These are phyloP conservation scores for Plasmodium chabaudi DNA, from an alignment of 169 alveolate species.

Conservation along the genomic window DNA sequence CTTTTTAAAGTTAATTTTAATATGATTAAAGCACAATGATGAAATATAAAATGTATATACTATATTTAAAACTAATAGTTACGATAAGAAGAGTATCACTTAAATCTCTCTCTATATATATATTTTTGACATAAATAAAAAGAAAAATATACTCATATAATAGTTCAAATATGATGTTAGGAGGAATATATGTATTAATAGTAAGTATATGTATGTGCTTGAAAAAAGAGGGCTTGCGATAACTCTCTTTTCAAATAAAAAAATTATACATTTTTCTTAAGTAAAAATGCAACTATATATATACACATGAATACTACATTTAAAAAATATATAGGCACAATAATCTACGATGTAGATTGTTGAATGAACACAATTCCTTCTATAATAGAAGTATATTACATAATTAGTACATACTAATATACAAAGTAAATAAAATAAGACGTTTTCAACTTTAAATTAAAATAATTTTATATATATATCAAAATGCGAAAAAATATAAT, in stretches of 20 bases:
- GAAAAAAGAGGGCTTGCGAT: constrained; percentile 4
- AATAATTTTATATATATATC: too few relatives aligned
- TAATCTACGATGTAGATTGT: constrained; percentile 9
- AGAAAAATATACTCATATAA: too few relatives aligned
- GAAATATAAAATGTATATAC: constrained; percentile 5
- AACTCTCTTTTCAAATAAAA: constrained; percentile 16
- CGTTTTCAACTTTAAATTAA: too few relatives aligned
- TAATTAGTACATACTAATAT: constrained; percentile 26
- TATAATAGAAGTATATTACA: constrained; percentile 4
- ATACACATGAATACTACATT: not conserved
- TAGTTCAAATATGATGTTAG: too few relatives aligned
- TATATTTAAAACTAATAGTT: constrained; percentile 12
- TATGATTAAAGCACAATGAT: constrained; percentile 16
- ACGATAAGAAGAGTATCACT: constrained; percentile 8
- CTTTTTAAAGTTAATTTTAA: constrained; percentile 3
- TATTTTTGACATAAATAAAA: constrained; percentile 18
- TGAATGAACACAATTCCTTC: constrained; percentile 10
- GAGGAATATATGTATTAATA: too few relatives aligned
- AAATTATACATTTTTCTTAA: constrained; percentile 5
- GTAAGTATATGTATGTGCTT: not conserved
- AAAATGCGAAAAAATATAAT: not conserved
- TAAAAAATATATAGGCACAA: constrained; percentile 18
- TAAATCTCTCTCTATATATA: not conserved
- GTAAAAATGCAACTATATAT: constrained; percentile 19
- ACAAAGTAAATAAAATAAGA: constrained; percentile 8